Evolutionary conservation across 2,329 filamentous ascomycete species (phyloP).

Genomic region (Neofusicoccum kwambonambiense): DNA sequence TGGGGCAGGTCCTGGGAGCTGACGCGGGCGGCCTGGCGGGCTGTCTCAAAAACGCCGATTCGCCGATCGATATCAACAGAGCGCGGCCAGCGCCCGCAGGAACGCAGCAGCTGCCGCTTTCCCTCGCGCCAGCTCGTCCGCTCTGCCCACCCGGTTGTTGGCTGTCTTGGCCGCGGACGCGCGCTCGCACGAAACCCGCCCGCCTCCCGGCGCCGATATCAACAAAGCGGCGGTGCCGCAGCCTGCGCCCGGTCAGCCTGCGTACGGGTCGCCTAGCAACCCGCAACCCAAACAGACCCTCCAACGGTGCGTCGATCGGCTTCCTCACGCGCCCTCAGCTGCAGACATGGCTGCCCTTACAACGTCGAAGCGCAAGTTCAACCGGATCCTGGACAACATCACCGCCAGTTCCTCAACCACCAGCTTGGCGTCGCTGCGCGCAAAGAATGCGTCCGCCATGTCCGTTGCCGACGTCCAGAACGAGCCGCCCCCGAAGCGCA

Average conservation of each 20-base stretch:
- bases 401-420: slow-evolving; percentile 51
- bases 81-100: not conserved
- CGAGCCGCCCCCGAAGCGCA: slow-evolving; percentile 36
- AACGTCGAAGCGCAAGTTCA: slow-evolving; percentile 81
- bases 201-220: not conserved
- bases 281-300: slow-evolving; percentile 11
- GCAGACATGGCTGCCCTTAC: slow-evolving; percentile 56
- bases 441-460: slow-evolving; percentile 34
- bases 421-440: slow-evolving; percentile 37
- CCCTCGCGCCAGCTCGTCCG: not conserved
- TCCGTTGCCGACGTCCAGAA: slow-evolving; percentile 27
- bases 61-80: slow-evolving; percentile 13
- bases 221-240: slow-evolving; percentile 10
- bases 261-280: slow-evolving; percentile 16
- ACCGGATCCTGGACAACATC: slow-evolving; percentile 66
- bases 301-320: slow-evolving; percentile 9
- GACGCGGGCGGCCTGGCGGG: slow-evolving; percentile 1
- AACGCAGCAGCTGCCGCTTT: not conserved
- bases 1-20: slow-evolving; percentile 16
- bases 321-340: not conserved
- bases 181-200: not conserved
- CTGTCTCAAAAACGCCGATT: slow-evolving; percentile 14
- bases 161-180: not conserved
- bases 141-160: not conserved
- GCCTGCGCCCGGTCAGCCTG: not conserved